phyloP scores from a whole-genome alignment of 257 asterid species.

The Solanum arcanum region DNA sequence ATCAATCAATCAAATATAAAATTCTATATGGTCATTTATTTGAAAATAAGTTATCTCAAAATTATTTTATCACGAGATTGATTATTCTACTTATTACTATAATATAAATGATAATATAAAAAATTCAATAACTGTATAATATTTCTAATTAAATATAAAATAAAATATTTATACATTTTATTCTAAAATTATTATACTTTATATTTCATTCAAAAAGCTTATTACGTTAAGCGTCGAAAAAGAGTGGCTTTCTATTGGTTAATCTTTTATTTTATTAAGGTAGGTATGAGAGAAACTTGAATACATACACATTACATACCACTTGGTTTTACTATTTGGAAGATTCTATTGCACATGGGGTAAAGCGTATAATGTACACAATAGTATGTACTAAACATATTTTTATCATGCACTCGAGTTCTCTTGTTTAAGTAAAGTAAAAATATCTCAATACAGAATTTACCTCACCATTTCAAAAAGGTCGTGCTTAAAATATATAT shows the following conservation, averaged over 20 bases:
- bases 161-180: no score
- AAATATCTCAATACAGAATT: neutral
- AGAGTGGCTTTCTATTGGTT: neutral
- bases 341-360: neutral
- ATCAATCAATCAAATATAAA: neutral
- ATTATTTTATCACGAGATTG: fast-evolving
- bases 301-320: neutral
- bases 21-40: no score
- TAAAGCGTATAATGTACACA: neutral
- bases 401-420: neutral
- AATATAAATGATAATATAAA: no score
- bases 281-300: neutral
- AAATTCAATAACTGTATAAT: no score
- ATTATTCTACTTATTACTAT: no score
- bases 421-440: neutral
- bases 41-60: fast-evolving
- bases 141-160: no score
- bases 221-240: neutral
- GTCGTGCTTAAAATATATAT: neutral
- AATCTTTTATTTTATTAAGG: neutral
- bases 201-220: no score
- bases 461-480: neutral
- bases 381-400: neutral
- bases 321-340: neutral
- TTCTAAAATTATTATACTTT: no score